Evolutionary conservation across 805 yeast species (phyloP).

Genomic region (Candida coquimbonensis): DNA sequence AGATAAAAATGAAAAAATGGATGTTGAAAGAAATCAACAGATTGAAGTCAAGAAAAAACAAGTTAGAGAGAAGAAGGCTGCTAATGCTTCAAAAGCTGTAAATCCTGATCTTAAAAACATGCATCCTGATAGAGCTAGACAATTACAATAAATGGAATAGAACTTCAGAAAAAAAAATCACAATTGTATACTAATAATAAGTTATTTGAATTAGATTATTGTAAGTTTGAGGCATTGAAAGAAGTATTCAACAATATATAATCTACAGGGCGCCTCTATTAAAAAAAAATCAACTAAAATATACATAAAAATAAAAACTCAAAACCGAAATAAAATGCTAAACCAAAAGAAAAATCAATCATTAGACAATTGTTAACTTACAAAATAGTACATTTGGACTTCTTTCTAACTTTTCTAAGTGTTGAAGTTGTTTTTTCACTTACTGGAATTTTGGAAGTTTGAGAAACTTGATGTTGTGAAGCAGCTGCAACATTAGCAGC

Average conservation of each 20-base stretch:
- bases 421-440: constrained; percentile 1
- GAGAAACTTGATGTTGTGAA: not conserved
- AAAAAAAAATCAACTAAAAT: too few species aligned
- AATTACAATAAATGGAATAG: constrained; percentile 24
- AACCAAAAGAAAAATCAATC: not conserved
- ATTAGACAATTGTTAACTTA: constrained; percentile 11
- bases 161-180: too few species aligned
- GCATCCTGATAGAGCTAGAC: constrained; percentile 64
- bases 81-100: constrained; percentile 5
- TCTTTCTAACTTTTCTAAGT: constrained; percentile 32
- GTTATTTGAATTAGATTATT: too few species aligned
- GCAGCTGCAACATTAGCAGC: not conserved
- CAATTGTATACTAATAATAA: too few species aligned
- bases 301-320: too few species aligned
- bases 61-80: constrained; percentile 22
- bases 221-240: too few species aligned
- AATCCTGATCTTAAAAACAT: constrained; percentile 19
- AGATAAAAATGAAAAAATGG: constrained; percentile 70
- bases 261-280: too few species aligned
- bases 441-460: not conserved
- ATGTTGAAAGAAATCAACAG: constrained; percentile 59
- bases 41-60: constrained; percentile 41
- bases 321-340: too few species aligned
- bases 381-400: constrained; percentile 42
- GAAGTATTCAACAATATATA: too few species aligned